These are phyloP conservation scores for Penicillium janthinellum DNA, from an alignment of 2,329 filamentous ascomycete genomes.

Conservation along the genomic window DNA sequence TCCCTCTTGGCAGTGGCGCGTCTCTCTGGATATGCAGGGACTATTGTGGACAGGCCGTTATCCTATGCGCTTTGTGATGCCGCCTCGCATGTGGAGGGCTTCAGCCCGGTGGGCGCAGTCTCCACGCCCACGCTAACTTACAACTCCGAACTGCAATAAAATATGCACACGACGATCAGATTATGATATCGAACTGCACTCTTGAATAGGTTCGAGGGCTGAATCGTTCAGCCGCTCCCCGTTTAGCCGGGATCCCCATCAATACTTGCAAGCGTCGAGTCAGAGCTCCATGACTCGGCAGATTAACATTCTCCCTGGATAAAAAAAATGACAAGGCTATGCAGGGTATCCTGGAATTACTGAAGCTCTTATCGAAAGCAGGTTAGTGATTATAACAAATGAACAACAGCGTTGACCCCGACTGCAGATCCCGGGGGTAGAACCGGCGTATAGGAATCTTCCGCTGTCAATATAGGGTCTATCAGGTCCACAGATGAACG, in stretches of 20 bases:
- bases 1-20: background rate
- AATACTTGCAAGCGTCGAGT: background rate
- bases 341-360: slow-evolving; percentile 2
- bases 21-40: slow-evolving; percentile 12
- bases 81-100: slow-evolving; percentile 4
- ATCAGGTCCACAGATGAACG: background rate
- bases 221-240: background rate
- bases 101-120: slow-evolving; percentile 6
- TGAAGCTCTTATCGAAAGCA: slow-evolving; percentile 14
- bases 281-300: background rate
- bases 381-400: slow-evolving; percentile 6
- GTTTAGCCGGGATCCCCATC: slow-evolving; percentile 12
- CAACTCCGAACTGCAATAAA: background rate
- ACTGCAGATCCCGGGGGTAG: background rate
- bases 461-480: slow-evolving; percentile 13
- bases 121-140: slow-evolving; percentile 8
- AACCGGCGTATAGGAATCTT: background rate
- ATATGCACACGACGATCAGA: slow-evolving; percentile 7
- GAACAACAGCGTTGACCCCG: background rate
- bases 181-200: slow-evolving; percentile 10
- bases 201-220: background rate
- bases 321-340: slow-evolving; percentile 8
- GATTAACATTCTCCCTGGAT: background rate
- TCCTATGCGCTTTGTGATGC: background rate
- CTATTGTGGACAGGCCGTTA: slow-evolving; percentile 4